Conservation (phyloP, 2,329 filamentous ascomycete genomes). For the Chaetomium sp. region DNA sequence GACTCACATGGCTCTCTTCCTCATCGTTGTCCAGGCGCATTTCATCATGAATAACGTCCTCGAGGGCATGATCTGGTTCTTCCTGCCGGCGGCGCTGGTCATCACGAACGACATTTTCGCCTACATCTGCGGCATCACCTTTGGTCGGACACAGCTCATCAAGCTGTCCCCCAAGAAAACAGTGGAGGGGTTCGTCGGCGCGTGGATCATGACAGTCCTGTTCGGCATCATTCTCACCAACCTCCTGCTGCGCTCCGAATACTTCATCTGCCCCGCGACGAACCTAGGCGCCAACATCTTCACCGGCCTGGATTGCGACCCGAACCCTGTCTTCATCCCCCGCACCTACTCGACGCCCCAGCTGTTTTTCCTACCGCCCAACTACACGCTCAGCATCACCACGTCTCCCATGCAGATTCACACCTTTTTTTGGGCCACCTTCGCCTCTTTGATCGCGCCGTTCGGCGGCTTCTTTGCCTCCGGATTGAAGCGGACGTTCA, state of each 20-base stretch:
- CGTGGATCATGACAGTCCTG: conserved; percentile 91
- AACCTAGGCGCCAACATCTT: conserved; percentile 93
- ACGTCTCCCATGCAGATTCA: conserved; percentile 92
- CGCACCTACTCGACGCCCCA: conserved; percentile 72
- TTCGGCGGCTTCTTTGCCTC: conserved; percentile 99
- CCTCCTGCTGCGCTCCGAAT: conserved; percentile 85
- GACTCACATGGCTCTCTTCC: conserved; percentile 98
- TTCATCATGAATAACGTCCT: conserved; percentile 99
- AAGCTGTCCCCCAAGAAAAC: conserved; percentile 99
- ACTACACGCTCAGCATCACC: conserved; percentile 64
- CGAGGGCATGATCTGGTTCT: conserved; percentile 99
- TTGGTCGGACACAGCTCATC: conserved; percentile 94
- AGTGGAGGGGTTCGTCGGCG: conserved; percentile 93
- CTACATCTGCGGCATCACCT: conserved; percentile 95
- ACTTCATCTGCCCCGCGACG: conserved; percentile 97
- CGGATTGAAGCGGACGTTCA: conserved; percentile 96
- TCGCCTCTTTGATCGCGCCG: conserved; percentile 93
- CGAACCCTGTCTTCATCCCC: conserved; percentile 88
- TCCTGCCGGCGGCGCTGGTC: conserved; percentile 89
- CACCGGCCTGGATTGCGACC: conserved; percentile 84
- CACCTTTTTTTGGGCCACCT: conserved; percentile 84
- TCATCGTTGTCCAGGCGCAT: conserved; percentile 96
- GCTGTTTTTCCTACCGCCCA: conserved; percentile 69
- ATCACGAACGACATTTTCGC: conserved; percentile 99
- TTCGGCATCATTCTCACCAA: conserved; percentile 83